Conservation (phyloP, 1,139 yeast species). For the Hyphopichia khmerensis region DNA sequence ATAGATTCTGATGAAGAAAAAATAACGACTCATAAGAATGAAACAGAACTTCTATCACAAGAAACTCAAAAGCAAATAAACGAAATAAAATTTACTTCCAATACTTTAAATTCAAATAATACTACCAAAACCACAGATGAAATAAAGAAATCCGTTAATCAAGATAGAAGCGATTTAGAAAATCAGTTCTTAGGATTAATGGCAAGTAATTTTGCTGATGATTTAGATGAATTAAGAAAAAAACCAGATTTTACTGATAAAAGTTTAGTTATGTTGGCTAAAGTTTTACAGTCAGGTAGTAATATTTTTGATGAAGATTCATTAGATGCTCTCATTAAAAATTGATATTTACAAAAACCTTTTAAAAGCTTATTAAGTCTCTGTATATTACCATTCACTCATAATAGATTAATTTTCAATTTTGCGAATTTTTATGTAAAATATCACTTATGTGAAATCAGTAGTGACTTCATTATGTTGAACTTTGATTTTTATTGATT, state of each 20-base stretch:
- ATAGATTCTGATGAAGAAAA: conserved; percentile 41
- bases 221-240: conserved; percentile 59
- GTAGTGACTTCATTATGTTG: no score
- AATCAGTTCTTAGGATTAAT: conserved; percentile 54
- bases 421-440: no score
- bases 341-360: neutral
- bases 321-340: conserved; percentile 37
- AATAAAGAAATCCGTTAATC: conserved; percentile 20
- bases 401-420: no score
- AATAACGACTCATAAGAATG: conserved; percentile 8
- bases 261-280: conserved; percentile 62
- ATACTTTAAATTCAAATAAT: conserved; percentile 16
- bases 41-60: conserved; percentile 17
- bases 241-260: conserved; percentile 63
- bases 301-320: conserved; percentile 67
- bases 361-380: neutral
- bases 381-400: no score
- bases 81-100: conserved; percentile 26
- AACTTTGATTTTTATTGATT: no score
- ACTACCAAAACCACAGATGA: conserved; percentile 19
- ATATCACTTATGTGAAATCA: no score
- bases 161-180: conserved; percentile 43
- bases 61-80: conserved; percentile 24
- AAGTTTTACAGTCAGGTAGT: conserved; percentile 63
- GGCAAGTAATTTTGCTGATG: conserved; percentile 61